Percentiles rank a stretch among this genome's conserved stretches.
These are phyloP conservation scores for Ogataea sp. DNA, from an alignment of 805 yeast species.

Conservation along the genomic window DNA sequence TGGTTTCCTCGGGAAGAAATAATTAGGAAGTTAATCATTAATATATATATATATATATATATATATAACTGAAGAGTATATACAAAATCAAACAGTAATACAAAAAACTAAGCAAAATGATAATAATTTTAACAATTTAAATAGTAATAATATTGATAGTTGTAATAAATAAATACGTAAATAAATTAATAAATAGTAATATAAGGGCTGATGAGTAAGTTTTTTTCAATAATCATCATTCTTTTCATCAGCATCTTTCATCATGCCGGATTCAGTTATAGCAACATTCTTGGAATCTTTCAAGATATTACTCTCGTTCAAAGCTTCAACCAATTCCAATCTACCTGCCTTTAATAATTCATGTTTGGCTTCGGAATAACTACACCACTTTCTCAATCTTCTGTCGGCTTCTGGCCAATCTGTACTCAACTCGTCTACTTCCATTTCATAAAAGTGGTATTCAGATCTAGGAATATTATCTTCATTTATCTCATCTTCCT, in stretches of 20 bases:
- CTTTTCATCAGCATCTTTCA: background rate
- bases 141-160: no score
- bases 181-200: background rate
- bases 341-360: slow-evolving; percentile 51
- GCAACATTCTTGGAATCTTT: slow-evolving; percentile 22
- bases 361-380: slow-evolving; percentile 55
- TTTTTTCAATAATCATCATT: slow-evolving; percentile 1
- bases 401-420: slow-evolving; percentile 69
- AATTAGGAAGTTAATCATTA: background rate
- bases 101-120: no score
- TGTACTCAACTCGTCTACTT: slow-evolving; percentile 42
- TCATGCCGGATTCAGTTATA: background rate
- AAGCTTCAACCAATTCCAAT: slow-evolving; percentile 59
- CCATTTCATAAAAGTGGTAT: slow-evolving; percentile 81
- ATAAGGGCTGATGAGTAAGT: background rate
- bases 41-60: background rate
- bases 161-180: background rate
- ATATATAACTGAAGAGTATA: background rate
- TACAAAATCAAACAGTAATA: no score
- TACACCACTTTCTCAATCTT: slow-evolving; percentile 71
- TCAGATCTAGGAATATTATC: slow-evolving; percentile 59
- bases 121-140: no score
- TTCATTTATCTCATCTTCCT: slow-evolving; percentile 18
- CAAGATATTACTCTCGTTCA: slow-evolving; percentile 45
- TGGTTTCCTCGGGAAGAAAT: slow-evolving; percentile 35